phyloP scores from a whole-genome alignment of 331 rosid species.

The Telfairia occidentalis region DNA sequence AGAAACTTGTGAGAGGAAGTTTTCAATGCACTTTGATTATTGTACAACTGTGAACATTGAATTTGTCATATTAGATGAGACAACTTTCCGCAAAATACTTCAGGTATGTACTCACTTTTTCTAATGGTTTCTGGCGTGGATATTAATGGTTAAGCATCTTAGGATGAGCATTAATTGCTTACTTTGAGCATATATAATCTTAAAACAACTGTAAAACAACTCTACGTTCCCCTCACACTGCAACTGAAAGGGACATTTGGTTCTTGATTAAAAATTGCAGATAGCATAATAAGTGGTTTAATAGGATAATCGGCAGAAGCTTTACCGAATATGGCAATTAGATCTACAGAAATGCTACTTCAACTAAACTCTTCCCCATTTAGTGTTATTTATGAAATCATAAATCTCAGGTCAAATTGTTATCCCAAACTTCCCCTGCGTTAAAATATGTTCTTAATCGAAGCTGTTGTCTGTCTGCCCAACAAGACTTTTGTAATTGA shows the following conservation, averaged over 20 bases:
- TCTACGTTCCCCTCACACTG: not conserved
- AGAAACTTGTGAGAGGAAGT: constrained; percentile 66
- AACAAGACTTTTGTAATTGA: not conserved
- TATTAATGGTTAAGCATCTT: constrained; percentile 13
- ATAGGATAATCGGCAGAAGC: not conserved
- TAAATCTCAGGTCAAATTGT: not conserved
- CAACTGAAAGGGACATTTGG: not conserved
- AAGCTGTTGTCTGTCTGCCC: not conserved
- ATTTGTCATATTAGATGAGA: constrained; percentile 59
- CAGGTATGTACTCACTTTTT: constrained; percentile 41
- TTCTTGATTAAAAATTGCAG: not conserved
- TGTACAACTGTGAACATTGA: constrained; percentile 71
- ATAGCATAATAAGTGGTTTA: not conserved
- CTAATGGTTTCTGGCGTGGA: constrained; percentile 17
- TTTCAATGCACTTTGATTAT: constrained; percentile 83
- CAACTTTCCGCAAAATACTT: constrained; percentile 52
- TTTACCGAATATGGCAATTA: not conserved
- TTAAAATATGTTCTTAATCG: not conserved
- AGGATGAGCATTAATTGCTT: constrained; percentile 10
- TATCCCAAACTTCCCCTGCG: not conserved
- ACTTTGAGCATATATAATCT: constrained; percentile 1
- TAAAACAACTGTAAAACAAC: not conserved
- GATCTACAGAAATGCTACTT: not conserved
- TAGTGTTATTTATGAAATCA: not conserved
- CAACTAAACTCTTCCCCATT: not conserved